Percentiles rank a stretch among this genome's conserved stretches.
These are phyloP conservation scores for Hericium coralloides DNA, from an alignment of 768 basidiomycete species.

Conservation along the genomic window DNA sequence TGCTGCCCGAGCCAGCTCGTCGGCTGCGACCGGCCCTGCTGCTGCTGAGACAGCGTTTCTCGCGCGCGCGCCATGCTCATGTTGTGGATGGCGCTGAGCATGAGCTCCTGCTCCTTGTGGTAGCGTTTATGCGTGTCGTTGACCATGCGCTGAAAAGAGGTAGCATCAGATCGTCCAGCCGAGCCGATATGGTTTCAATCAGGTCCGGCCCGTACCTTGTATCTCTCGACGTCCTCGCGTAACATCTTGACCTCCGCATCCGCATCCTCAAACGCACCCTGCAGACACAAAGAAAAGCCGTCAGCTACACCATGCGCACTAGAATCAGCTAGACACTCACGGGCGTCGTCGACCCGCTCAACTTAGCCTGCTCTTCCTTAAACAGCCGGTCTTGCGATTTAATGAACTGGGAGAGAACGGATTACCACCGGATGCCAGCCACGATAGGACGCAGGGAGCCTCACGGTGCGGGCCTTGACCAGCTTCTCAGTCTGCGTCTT, in stretches of 20 bases:
- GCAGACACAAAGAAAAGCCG: background rate
- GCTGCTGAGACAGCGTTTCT: conserved; percentile 6
- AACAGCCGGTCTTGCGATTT: conserved; percentile 86
- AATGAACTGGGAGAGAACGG: conserved; percentile 56
- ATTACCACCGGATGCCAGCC: background rate
- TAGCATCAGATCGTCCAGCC: background rate
- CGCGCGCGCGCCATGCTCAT: conserved; percentile 9
- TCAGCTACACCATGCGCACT: background rate
- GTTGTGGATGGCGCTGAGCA: conserved; percentile 10
- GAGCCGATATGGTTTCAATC: conserved; percentile 16
- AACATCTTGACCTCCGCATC: conserved; percentile 54
- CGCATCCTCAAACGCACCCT: conserved; percentile 63
- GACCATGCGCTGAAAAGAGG: conserved; percentile 6
- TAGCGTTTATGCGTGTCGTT: conserved; percentile 12
- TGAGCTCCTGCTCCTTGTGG: conserved; percentile 13
- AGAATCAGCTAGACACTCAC: conserved; percentile 24
- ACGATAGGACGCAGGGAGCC: conserved; percentile 6
- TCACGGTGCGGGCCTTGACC: conserved; percentile 65
- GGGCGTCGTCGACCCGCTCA: conserved; percentile 32
- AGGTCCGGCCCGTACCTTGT: conserved; percentile 1
- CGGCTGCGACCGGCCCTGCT: conserved; percentile 3
- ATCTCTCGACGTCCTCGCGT: conserved; percentile 39
- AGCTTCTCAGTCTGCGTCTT: conserved; percentile 73
- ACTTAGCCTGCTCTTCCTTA: conserved; percentile 68
- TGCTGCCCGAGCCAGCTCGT: conserved; percentile 15